Base-by-base conservation (phyloP, 2,329 filamentous ascomycete genomes). In the Pseudogymnoascus sp. region DNA sequence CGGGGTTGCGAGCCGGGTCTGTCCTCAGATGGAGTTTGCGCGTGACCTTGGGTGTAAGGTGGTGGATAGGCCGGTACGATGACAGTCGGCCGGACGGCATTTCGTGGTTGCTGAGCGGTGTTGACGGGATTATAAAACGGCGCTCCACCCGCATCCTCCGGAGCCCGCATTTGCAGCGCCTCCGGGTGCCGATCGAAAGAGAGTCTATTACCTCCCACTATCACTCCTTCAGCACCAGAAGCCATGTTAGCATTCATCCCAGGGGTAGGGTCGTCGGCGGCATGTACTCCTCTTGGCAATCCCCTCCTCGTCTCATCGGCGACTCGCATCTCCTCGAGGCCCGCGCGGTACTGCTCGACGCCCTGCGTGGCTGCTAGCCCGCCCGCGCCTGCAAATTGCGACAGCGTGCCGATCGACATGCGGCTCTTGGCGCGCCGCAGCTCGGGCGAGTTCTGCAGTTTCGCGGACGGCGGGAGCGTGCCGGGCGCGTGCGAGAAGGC, bases 351-450 rank as follows among this genome's bases (percentile, higher is more conserved):
- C 33, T 38, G 28, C 23, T 35, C 33, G 8, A 33, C 38, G 11
- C 61, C 38, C 21, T 56, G 37, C 10, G 21, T 18, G 14, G 21
- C 71, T 56, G 77, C 72, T 59, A 84, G 74, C 21, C 82, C 83
- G 62, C 84, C 84, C 53, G 88, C 89, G 67, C 87, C 88, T 33
- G 85, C 85, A 72, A 97, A 80, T 72, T 97, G 91, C 50, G 87
- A 82, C 53, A 97, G 79, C 0, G 93, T 97, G 1, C 86, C 86
- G 68, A 82, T 84, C 25, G 94, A 96, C 73, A 97, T 86, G 21
- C 91, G 87, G 68, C 88, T 92, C 69, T 91, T 94, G 61, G 90
- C 91, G 67, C 86, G 86, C 66, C 90, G 87, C 69, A 93, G 80
- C 71, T 94, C 90, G 12, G 89, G 84, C 31, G 91, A 87, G 64